Base-by-base conservation (phyloP, 1,139 yeast genomes). In the Blastobotrys proliferans region DNA sequence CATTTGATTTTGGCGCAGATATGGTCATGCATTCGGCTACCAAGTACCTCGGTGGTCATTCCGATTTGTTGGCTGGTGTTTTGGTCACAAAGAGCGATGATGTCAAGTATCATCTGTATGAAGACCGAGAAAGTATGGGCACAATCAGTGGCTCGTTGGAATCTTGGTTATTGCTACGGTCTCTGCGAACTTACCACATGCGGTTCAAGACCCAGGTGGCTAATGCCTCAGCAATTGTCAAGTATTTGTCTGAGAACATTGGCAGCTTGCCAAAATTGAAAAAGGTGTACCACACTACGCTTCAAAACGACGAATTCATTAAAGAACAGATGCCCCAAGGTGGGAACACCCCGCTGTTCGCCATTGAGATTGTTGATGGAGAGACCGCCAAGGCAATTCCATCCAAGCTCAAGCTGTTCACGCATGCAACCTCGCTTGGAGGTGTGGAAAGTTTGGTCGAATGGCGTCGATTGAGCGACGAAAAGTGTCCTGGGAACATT, bases 401-500 rank as follows among this genome's bases (percentile, higher is more conserved):
- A 3, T 69, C 81, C 1, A 76, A 73, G 50, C 69, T 88, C 47
- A 75, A 79, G 53, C 74, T 76, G 50, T 87, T 88, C 67, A 81
- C 81, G 50, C 97, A 90, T 64, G 95, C 97, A 1, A 88, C 97
- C 0, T 85, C 95, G 4, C 70, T 90, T 24, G 97, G 97, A 31
- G 95, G 97, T n/a, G 86, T 84, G 5, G 97, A 90, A 62, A 83
- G 94, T 44, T 70, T 88, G 55, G 78, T 88, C 48, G 97, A 90
- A 63, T 87, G 96, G 95, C 76, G 96, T 58, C 82, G 87, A 1
- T 60, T 88, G 66, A 73, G 85, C 39, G 96, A 87, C 57, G 61
- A 72, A 1, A 56, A 65, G 2, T 81, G 79, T 11, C 66, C 74
- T 28, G 73, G 76, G 20, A 72, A 74, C 1, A 62, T 87, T 31